Conservation (phyloP, 1,284 basidiomycete species). For the Phlebopus sp. region DNA sequence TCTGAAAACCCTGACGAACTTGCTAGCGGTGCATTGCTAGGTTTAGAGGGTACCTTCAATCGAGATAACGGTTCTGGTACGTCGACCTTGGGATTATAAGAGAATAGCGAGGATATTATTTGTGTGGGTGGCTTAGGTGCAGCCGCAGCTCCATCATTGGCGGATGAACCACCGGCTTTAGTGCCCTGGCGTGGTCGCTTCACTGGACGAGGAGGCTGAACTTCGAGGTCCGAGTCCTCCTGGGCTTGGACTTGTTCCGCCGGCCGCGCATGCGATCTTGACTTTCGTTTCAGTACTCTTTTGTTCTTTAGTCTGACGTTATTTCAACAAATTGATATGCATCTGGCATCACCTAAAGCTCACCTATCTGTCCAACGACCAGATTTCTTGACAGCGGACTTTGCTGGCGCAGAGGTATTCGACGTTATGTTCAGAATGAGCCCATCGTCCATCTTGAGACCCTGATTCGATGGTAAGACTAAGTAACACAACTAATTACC, state of each 20-base stretch:
- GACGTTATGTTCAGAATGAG: slow-evolving; percentile 67
- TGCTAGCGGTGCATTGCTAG: slow-evolving; percentile 81
- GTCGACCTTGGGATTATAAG: slow-evolving; percentile 72
- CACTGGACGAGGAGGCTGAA: slow-evolving; percentile 33
- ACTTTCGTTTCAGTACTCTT: slow-evolving; percentile 62
- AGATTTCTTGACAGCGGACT: slow-evolving; percentile 52
- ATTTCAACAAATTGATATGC: slow-evolving; percentile 10
- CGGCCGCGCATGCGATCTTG: slow-evolving; percentile 32
- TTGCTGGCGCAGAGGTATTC: slow-evolving; percentile 30
- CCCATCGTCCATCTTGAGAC: slow-evolving; percentile 57
- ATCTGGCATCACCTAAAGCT: slow-evolving; percentile 20
- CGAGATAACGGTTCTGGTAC: slow-evolving; percentile 32
- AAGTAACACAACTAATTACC: too few relatives aligned
- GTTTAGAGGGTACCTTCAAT: slow-evolving; percentile 39
- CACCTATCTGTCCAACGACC: slow-evolving; percentile 87
- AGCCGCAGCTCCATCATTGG: slow-evolving; percentile 23
- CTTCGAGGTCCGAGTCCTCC: slow-evolving; percentile 19
- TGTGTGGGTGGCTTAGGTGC: slow-evolving; percentile 50
- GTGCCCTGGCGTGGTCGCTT: slow-evolving; percentile 51
- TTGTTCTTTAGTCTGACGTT: slow-evolving; percentile 65
- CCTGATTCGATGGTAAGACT: too few relatives aligned
- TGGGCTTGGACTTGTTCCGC: slow-evolving; percentile 10
- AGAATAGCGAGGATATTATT: slow-evolving; percentile 90
- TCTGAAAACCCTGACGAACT: slow-evolving; percentile 74
- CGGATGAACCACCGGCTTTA: slow-evolving; percentile 10